These are phyloP conservation scores for Globisporangium cederbergense DNA, from an alignment of 352 stramenopile species.

Conservation along the genomic window DNA sequence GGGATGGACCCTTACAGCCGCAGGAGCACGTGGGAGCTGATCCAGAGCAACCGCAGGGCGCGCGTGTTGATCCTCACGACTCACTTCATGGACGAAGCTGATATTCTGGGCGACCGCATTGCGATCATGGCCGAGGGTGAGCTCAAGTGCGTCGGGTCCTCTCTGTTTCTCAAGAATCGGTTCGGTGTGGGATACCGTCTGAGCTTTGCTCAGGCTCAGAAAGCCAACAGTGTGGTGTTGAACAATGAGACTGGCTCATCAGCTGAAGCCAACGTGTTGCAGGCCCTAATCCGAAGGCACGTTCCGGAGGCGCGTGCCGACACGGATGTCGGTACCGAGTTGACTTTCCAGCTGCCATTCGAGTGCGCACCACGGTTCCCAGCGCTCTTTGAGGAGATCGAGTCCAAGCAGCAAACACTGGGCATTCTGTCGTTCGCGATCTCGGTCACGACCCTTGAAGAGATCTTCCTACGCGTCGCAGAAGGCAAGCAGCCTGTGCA, in stretches of 20 bases:
- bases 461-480: conserved; percentile 90
- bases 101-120: conserved; percentile 89
- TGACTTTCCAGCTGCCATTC: conserved; percentile 75
- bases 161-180: conserved; percentile 78
- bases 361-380: conserved; percentile 54
- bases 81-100: conserved; percentile 92
- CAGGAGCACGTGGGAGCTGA: conserved; percentile 83
- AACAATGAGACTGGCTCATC: background rate
- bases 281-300: conserved; percentile 28
- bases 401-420: conserved; percentile 32
- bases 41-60: conserved; percentile 48
- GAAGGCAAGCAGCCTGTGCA: conserved; percentile 16
- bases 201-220: conserved; percentile 33
- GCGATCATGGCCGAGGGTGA: conserved; percentile 85
- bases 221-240: background rate
- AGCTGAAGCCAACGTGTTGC: conserved; percentile 1
- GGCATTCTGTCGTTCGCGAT: conserved; percentile 63
- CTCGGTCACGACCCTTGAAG: conserved; percentile 83
- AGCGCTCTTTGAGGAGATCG: conserved; percentile 69
- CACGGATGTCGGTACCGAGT: conserved; percentile 70
- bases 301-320: conserved; percentile 36
- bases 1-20: conserved; percentile 93
- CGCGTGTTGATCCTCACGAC: conserved; percentile 88
- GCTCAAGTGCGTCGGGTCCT: conserved; percentile 51
- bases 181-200: conserved; percentile 79